These are phyloP conservation scores for Gyromitra esculenta DNA, from an alignment of 2,329 filamentous ascomycete species.

Conservation along the genomic window DNA sequence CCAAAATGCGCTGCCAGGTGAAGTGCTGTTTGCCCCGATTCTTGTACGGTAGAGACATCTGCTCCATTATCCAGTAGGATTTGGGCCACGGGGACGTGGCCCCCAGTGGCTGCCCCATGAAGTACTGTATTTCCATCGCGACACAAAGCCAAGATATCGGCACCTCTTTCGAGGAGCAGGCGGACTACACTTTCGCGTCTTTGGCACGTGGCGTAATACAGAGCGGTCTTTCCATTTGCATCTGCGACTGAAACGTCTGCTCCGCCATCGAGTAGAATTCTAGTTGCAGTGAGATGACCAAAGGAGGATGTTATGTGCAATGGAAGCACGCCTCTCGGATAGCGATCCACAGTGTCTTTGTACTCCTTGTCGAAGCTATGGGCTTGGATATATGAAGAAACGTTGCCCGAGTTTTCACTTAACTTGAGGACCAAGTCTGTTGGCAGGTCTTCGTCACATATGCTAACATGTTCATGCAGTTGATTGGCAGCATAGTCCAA, in stretches of 20 bases:
- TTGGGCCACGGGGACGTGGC: conserved; percentile 30
- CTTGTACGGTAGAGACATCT: neutral
- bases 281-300: conserved; percentile 8
- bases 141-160: neutral
- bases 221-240: neutral
- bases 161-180: conserved; percentile 4
- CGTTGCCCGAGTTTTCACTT: neutral
- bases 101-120: conserved; percentile 9
- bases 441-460: neutral
- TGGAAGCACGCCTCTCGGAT: neutral
- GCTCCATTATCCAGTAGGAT: neutral
- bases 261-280: neutral
- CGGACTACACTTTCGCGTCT: neutral
- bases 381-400: neutral
- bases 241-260: neutral
- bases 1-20: neutral
- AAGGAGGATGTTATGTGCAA: conserved; percentile 13
- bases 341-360: neutral
- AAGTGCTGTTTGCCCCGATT: neutral
- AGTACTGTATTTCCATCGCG: conserved; percentile 36
- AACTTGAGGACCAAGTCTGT: conserved; percentile 10
- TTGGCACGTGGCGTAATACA: neutral
- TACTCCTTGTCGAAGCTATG: neutral
- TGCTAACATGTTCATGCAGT: neutral
- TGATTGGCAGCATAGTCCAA: conserved; percentile 17